A percentile compares a stretch with the other conserved stretches of the same genome.
Evolutionary conservation across 345 rosid genomes (phyloP).

Genomic region (Syzygium aromaticum): DNA sequence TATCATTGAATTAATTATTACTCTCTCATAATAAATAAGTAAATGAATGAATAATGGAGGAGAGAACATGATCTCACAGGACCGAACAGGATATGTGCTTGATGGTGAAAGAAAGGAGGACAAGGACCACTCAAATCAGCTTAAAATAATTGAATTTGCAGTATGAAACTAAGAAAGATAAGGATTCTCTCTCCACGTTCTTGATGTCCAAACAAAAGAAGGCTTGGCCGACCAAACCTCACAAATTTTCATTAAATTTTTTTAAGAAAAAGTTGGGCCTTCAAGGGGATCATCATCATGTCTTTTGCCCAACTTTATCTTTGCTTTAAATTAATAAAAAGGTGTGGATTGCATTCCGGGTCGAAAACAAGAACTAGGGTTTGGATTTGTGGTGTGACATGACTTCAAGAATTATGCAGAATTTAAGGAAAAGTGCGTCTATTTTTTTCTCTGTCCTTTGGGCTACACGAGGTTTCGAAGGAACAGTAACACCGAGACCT

Average conservation of each 20-base stretch:
- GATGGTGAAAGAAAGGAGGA: not conserved
- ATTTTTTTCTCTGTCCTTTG: not conserved
- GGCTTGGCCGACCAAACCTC: not conserved
- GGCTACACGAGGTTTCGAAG: not conserved
- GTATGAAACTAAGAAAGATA: not conserved
- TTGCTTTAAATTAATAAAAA: not conserved
- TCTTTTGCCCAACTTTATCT: not conserved
- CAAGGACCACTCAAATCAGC: not conserved
- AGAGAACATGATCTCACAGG: not conserved
- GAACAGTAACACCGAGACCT: not conserved
- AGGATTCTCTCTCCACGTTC: slow-evolving; percentile 6
- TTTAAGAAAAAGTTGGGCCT: not conserved
- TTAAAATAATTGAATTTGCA: not conserved
- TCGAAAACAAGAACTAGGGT: not conserved
- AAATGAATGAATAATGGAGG: not conserved
- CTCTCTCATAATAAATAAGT: not conserved
- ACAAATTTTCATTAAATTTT: not conserved
- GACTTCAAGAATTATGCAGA: not conserved
- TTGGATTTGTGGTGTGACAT: not conserved
- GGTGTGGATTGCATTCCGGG: not conserved
- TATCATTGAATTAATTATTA: not conserved
- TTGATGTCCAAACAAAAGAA: not conserved
- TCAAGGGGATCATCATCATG: not conserved
- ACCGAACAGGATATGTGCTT: not conserved
- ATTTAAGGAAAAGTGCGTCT: not conserved